Evolutionary conservation across 1,284 basidiomycete species (phyloP).

Genomic region (Trichosporon coremiiforme): DNA sequence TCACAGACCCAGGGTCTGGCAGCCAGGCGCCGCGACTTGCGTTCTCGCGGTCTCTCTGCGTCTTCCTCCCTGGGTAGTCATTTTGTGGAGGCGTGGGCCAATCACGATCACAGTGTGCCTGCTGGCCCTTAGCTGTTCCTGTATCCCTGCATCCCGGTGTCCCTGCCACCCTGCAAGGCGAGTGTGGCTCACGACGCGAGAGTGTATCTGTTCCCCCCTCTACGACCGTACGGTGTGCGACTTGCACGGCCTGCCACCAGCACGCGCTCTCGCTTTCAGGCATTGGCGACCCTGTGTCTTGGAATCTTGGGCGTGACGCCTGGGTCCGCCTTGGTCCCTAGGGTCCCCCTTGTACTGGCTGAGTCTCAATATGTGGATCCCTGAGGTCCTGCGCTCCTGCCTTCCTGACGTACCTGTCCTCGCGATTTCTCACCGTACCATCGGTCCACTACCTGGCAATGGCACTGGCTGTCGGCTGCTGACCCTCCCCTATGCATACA

Average conservation of each 20-base stretch:
- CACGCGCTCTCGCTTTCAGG: neutral
- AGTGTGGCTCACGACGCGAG: neutral
- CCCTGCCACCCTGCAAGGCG: neutral
- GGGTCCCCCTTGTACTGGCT: neutral
- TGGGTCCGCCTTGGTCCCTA: no score
- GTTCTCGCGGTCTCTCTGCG: neutral
- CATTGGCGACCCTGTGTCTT: neutral
- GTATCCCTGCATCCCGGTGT: neutral
- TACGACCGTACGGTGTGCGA: neutral
- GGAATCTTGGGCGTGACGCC: slow-evolving; percentile 4
- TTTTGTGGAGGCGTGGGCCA: neutral
- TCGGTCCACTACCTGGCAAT: neutral
- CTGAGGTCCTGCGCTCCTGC: neutral
- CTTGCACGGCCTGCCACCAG: neutral
- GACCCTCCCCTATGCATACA: neutral
- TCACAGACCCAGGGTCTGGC: neutral
- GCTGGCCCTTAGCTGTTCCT: neutral
- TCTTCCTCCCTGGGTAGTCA: neutral
- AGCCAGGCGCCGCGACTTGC: neutral
- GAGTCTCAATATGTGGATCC: neutral
- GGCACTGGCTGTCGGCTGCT: neutral
- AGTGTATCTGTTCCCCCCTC: neutral
- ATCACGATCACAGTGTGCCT: neutral
- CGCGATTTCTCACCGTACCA: slow-evolving; percentile 9
- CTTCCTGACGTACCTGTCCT: slow-evolving; percentile 12